Evolutionary conservation across 2,329 filamentous ascomycete genomes (phyloP), one percentile per base, ranked within the genome.

Genomic region (Botryotinia convoluta): DNA sequence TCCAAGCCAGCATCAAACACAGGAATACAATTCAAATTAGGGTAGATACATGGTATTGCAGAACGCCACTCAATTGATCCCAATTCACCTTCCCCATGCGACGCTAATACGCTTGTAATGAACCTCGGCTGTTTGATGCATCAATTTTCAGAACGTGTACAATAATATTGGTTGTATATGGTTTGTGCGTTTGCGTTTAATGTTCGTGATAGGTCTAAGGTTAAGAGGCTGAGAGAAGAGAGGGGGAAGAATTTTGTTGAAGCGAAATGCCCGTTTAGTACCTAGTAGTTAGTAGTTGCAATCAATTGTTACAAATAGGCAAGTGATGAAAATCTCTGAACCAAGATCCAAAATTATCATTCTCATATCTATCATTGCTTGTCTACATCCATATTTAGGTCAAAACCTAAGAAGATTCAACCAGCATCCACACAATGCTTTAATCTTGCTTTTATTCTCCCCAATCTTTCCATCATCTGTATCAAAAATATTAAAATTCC

Each of bases 341-440:
- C 6, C 35, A 48, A 42, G 57, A 59, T 69, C 22, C 18, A 54
- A 68, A 37, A 45, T 63, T 14, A 20, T 29, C 42, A 44, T 69
- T 42, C 37, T 61, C 51, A 61, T 29, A 44, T 59, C 39, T 69
- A 69, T 59, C 67, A 32, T 69, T 59, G 54, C 16, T 37, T 69
- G 32, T 37, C 63, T 51, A 67, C n/a, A 63, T 67, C 32, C 48
- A 67, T 67, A 14, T 51, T 26, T 54, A 20, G 26, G 45, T 20
- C 32, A 22, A 54, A 20, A 37, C 64, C 45, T 26, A 16, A 67
- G 63, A 51, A 51, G 32, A 51, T 67, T 67, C 32, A 51, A 67
- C 22, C 32, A 62, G 35, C 63, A 37, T 35, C 22, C 8, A 67
- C 9, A 37, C 22, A 26, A 39, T 51, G 32, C 45, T 54, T 39